These are phyloP conservation scores for Escovopsis sp. DNA, from an alignment of 2,329 filamentous ascomycete genomes.

Conservation along the genomic window DNA sequence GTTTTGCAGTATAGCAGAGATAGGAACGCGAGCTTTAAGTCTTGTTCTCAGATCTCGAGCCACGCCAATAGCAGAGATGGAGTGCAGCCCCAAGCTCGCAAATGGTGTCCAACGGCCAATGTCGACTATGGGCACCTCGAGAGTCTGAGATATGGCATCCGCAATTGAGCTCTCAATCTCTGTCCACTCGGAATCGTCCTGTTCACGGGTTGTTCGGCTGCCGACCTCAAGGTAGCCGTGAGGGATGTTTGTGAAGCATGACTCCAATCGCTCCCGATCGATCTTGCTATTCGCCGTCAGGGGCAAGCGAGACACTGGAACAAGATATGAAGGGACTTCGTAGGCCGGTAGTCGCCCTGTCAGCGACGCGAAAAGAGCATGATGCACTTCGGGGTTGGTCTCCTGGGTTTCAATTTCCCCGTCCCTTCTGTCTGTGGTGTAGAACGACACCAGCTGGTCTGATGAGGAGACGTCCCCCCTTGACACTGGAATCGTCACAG, in stretches of 20 bases:
- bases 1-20: conserved; percentile 57
- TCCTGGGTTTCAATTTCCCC: conserved; percentile 23
- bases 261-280: conserved; percentile 41
- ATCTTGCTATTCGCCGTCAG: conserved; percentile 63
- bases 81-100: conserved; percentile 67
- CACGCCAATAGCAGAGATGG: conserved; percentile 63
- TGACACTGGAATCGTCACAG: conserved; percentile 43
- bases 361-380: conserved; percentile 39
- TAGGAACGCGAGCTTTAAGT: conserved; percentile 36
- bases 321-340: conserved; percentile 62
- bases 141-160: conserved; percentile 33
- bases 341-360: conserved; percentile 49
- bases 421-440: conserved; percentile 31
- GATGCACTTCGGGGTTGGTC: conserved; percentile 20
- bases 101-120: conserved; percentile 57
- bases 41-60: conserved; percentile 38
- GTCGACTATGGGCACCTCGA: conserved; percentile 27
- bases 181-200: conserved; percentile 31
- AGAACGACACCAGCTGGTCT: conserved; percentile 54
- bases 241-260: conserved; percentile 31
- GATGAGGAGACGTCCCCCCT: conserved; percentile 21
- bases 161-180: conserved; percentile 42
- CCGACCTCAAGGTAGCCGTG: conserved; percentile 27
- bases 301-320: conserved; percentile 57
- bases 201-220: conserved; percentile 13